A percentile compares a stretch with the other conserved stretches of the same genome.
These are phyloP conservation scores for Aspergillus campestris DNA, from an alignment of 495 filamentous ascomycete genomes.

Conservation along the genomic window DNA sequence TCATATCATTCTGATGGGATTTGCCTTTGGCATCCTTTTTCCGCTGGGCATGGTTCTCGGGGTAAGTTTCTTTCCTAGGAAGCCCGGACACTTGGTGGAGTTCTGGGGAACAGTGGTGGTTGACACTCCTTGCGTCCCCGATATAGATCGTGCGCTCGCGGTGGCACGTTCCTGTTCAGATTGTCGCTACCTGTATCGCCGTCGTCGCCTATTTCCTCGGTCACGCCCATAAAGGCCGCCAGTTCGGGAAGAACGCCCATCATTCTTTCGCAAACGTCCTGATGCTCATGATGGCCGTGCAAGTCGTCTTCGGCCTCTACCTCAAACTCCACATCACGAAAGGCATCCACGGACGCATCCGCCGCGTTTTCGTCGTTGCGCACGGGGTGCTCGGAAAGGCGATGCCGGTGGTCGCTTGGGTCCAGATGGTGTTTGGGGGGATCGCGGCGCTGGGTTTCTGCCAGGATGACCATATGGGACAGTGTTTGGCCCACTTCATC, in stretches of 20 bases:
- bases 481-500: slow-evolving; percentile 95
- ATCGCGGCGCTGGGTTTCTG: slow-evolving; percentile 94
- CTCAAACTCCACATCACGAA: slow-evolving; percentile 81
- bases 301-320: slow-evolving; percentile 78
- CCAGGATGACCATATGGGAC: slow-evolving; percentile 79
- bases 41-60: slow-evolving; percentile 94
- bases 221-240: slow-evolving; percentile 79
- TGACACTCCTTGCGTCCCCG: no score
- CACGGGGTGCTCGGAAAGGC: slow-evolving; percentile 81
- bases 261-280: slow-evolving; percentile 68
- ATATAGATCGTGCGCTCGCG: slow-evolving; percentile 74
- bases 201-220: slow-evolving; percentile 84
- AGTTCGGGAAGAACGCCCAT: slow-evolving; percentile 81
- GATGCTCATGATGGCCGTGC: slow-evolving; percentile 67
- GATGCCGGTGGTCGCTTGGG: slow-evolving; percentile 82
- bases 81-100: background rate
- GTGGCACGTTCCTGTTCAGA: slow-evolving; percentile 91
- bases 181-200: slow-evolving; percentile 63
- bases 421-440: slow-evolving; percentile 94
- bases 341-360: slow-evolving; percentile 71
- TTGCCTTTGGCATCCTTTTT: slow-evolving; percentile 85
- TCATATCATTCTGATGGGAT: slow-evolving; percentile 83
- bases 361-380: slow-evolving; percentile 57
- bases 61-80: slow-evolving; percentile 39
- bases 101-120: no score